Percentiles rank a stretch among this genome's conserved stretches.
phyloP scores from a whole-genome alignment of 352 stramenopile genomes.

The Globisporangium okanoganense region DNA sequence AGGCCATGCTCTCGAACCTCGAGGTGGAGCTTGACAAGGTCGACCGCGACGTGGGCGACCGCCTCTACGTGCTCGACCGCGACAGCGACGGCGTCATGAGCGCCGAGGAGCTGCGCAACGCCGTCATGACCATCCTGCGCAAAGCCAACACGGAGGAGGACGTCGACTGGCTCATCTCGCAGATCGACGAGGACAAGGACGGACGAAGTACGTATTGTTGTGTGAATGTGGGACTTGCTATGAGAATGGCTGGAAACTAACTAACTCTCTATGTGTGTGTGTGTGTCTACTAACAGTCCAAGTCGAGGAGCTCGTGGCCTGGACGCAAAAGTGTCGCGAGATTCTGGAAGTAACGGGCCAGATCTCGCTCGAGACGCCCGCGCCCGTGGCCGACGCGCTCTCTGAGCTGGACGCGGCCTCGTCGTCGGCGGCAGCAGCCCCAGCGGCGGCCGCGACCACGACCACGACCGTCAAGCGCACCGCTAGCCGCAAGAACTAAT shows the following conservation, averaged over 20 bases:
- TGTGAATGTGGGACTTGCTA: background rate
- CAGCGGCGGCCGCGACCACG: too few species aligned
- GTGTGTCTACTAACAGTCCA: constrained; percentile 63
- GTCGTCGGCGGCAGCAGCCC: constrained; percentile 19
- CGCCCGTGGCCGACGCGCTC: background rate
- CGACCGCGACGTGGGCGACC: constrained; percentile 95
- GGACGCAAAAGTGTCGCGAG: constrained; percentile 85
- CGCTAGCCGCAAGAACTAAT: constrained; percentile 68
- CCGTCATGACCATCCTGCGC: constrained; percentile 94
- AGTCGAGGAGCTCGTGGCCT: constrained; percentile 90
- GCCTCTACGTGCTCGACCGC: constrained; percentile 96
- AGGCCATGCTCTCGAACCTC: constrained; percentile 93
- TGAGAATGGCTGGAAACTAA: constrained; percentile 14
- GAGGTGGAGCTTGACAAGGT: constrained; percentile 94
- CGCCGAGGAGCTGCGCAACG: constrained; percentile 94
- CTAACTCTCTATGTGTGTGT: constrained; percentile 21
- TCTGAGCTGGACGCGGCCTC: constrained; percentile 21
- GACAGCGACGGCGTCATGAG: constrained; percentile 96
- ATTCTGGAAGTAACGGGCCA: constrained; percentile 83
- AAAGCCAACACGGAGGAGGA: constrained; percentile 93
- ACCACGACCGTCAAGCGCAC: constrained; percentile 62
- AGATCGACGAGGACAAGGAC: constrained; percentile 91
- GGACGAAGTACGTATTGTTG: constrained; percentile 66
- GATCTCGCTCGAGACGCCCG: constrained; percentile 48
- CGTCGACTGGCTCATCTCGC: constrained; percentile 92